Evolutionary conservation across 306 rosid genomes (phyloP).

Genomic region (Adenanthera pavonina): DNA sequence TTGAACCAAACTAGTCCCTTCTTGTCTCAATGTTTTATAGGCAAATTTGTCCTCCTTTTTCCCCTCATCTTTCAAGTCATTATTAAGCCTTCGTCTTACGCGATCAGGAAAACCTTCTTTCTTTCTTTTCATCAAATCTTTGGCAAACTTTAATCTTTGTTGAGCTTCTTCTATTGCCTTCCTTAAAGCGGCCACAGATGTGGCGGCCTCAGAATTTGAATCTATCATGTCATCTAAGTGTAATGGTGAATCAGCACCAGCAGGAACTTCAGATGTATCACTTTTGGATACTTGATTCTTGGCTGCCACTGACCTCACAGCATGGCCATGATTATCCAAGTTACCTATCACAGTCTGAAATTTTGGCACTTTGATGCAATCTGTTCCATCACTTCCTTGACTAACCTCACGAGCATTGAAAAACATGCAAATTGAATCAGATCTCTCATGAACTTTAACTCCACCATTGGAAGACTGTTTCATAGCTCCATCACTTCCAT

Average conservation of each 20-base stretch:
- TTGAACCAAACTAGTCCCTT: constrained; percentile 50
- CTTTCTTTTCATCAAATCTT: constrained; percentile 77
- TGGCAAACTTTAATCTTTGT: constrained; percentile 71
- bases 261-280: constrained; percentile 47
- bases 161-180: constrained; percentile 97
- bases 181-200: constrained; percentile 82
- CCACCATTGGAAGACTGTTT: constrained; percentile 52
- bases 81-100: constrained; percentile 50
- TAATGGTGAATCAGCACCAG: constrained; percentile 55
- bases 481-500: constrained; percentile 51
- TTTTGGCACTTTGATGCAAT: constrained; percentile 46
- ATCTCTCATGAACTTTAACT: constrained; percentile 47
- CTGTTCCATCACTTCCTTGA: constrained; percentile 49
- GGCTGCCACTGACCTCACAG: constrained; percentile 48
- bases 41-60: constrained; percentile 44
- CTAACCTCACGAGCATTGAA: constrained; percentile 57
- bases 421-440: constrained; percentile 48
- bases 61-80: constrained; percentile 47
- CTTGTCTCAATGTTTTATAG: constrained; percentile 39
- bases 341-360: constrained; percentile 43
- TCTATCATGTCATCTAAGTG: constrained; percentile 68
- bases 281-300: constrained; percentile 42
- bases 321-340: constrained; percentile 40
- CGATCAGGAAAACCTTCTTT: constrained; percentile 65
- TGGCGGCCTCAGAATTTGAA: constrained; percentile 80